Evolutionary conservation across 2,329 filamentous ascomycete genomes (phyloP), one percentile per base, ranked within the genome.

Genomic region (Scedosporium boydii): DNA sequence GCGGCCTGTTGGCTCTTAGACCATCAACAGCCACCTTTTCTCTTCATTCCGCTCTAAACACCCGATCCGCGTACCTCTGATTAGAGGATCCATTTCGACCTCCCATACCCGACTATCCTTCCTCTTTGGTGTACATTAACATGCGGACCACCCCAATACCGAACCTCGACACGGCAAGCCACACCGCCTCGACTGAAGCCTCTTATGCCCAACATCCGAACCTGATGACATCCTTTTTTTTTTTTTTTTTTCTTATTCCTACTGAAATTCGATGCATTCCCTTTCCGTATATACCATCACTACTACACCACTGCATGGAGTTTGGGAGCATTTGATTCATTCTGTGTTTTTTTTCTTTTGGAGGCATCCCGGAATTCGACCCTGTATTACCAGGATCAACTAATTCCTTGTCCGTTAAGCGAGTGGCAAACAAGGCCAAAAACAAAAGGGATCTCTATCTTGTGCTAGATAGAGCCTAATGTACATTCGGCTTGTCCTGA

Each of bases 291-390:
- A 70, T 64, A 63, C 63, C 63, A 60, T 58, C 64, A 64, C 34
- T 55, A 64, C 7, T 29, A 61, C 27, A 51, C 34, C 42, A 61
- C 58, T 41, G 61, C 68, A 65, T 65, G 63, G 66, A 66, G 67
- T 64, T 65, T 66, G 68, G 59, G 63, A 66, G 62, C 63, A 63
- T 69, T 65, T 71, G 21, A 2, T 53, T 67, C 69, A 70, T 64
- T 64, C 58, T 59, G 63, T 67, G 70, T 46, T 53, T 67, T 67
- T 68, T 66, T 63, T 65, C 61, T 51, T 26, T 70, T 66, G 67
- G 23, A 21, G 48, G 48, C 21, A 21, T 53, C 10, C 4, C 5
- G 48, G 48, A 21, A 27, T 26, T 53, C 12, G n/a, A 12, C 10
- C 48, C 23, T 53, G n/a, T 21, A 26, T 26, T 21, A 21, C 48